phyloP scores from a whole-genome alignment of 2,329 filamentous ascomycete genomes.

The Fusarium musae region DNA sequence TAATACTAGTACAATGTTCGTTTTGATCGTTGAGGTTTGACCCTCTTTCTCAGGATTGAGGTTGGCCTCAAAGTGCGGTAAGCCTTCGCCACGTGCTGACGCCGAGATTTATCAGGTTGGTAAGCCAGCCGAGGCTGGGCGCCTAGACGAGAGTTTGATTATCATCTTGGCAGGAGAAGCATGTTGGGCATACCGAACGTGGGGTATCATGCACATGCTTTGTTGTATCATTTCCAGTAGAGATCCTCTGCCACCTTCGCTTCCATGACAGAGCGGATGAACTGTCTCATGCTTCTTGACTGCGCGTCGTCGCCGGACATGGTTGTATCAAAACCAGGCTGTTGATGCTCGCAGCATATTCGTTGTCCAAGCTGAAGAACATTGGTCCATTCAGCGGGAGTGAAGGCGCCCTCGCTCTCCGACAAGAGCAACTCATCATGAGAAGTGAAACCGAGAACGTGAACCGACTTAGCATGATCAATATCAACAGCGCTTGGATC shows the following conservation, averaged over 20 bases:
- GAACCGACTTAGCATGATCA: constrained; percentile 74
- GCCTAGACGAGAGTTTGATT: constrained; percentile 30
- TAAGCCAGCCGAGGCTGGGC: constrained; percentile 21
- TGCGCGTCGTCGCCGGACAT: constrained; percentile 57
- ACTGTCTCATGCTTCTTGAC: constrained; percentile 65
- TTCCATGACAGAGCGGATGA: constrained; percentile 71
- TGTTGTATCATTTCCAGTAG: constrained; percentile 63
- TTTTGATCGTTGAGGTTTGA: constrained; percentile 28
- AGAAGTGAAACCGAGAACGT: constrained; percentile 86
- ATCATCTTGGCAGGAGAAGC: constrained; percentile 24
- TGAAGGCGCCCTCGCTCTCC: constrained; percentile 85
- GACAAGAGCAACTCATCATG: constrained; percentile 77
- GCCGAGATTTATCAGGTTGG: constrained; percentile 21
- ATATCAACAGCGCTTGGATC: constrained; percentile 73
- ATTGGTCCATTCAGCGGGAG: constrained; percentile 78
- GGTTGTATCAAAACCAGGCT: constrained; percentile 54
- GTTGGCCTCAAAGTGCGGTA: constrained; percentile 27
- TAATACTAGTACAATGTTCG: constrained; percentile 5
- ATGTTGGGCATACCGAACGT: constrained; percentile 10
- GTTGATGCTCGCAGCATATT: constrained; percentile 67
- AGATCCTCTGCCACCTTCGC: constrained; percentile 64
- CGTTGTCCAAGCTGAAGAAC: constrained; percentile 72
- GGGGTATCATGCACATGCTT: constrained; percentile 16
- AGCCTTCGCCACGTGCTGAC: constrained; percentile 19
- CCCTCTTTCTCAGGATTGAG: constrained; percentile 25